Percentiles rank a stretch among this genome's conserved stretches.
Evolutionary conservation across 257 asterid species (phyloP).

Genomic region (Rhazya stricta): DNA sequence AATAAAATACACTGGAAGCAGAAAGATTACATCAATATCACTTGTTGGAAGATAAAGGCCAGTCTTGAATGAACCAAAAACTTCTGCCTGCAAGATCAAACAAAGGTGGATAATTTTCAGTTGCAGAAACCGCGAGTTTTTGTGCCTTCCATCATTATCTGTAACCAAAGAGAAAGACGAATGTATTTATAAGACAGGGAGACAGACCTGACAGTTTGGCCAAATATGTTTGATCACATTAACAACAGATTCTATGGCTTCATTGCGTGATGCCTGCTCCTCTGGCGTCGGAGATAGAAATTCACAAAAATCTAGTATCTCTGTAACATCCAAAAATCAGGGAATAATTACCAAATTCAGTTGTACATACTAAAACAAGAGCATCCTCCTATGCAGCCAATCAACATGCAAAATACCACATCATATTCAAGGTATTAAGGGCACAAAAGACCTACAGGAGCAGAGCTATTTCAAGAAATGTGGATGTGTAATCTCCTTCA

Average conservation of each 20-base stretch:
- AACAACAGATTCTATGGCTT: constrained; percentile 71
- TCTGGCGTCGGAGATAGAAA: constrained; percentile 85
- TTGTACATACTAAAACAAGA: neutral
- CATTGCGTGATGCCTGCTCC: constrained; percentile 67
- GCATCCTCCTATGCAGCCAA: neutral
- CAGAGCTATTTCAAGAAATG: neutral
- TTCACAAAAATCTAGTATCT: constrained; percentile 88
- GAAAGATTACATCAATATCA: constrained; percentile 69
- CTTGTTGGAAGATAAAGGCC: constrained; percentile 98
- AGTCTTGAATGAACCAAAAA: constrained; percentile 93
- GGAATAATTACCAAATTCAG: neutral
- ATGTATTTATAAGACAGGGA: neutral
- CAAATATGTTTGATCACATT: constrained; percentile 81
- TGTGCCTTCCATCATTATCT: neutral
- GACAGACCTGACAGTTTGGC: constrained; percentile 75
- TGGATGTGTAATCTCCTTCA: neutral
- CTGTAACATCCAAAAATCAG: constrained; percentile 36
- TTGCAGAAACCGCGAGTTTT: neutral
- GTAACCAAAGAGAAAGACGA: neutral
- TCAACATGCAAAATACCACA: neutral
- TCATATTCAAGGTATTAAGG: neutral
- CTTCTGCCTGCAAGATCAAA: constrained; percentile 63
- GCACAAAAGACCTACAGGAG: neutral
- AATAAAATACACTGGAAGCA: neutral
- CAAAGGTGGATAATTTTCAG: constrained; percentile 5